Percentiles rank a stretch among this genome's conserved stretches.
phyloP scores from a whole-genome alignment of 164 flowering plant species.

The Vitis rupestris region DNA sequence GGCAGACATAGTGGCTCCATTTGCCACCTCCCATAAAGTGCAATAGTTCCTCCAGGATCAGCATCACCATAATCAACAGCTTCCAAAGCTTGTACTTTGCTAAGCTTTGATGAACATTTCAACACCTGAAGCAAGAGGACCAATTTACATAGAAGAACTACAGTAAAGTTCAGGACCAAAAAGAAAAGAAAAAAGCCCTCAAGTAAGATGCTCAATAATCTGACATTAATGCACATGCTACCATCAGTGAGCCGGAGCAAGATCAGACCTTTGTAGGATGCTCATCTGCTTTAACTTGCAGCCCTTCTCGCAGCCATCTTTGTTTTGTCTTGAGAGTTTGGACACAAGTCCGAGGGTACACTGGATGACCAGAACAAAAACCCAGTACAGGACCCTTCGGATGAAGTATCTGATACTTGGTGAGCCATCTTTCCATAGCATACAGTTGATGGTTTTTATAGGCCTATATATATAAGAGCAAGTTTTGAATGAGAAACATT shows the following conservation, averaged over 20 bases:
- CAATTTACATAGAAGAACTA: neutral
- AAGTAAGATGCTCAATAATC: neutral
- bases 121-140: conserved; percentile 42
- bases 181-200: no score
- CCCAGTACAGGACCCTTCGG: conserved; percentile 93
- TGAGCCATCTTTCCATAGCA: conserved; percentile 93
- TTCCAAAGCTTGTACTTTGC: conserved; percentile 39
- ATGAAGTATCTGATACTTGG: conserved; percentile 74
- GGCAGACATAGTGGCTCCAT: conserved; percentile 75
- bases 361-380: conserved; percentile 85
- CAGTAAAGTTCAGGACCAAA: neutral
- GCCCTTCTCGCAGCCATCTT: conserved; percentile 88
- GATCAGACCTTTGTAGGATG: conserved; percentile 73
- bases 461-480: conserved; percentile 50
- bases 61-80: conserved; percentile 38
- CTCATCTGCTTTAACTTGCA: conserved; percentile 73
- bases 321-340: conserved; percentile 74
- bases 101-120: conserved; percentile 48
- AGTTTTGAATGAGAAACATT: neutral
- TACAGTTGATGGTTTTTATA: conserved; percentile 77
- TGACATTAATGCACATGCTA: neutral
- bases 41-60: conserved; percentile 38
- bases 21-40: conserved; percentile 94
- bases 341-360: conserved; percentile 86
- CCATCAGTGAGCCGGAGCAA: neutral